Evolutionary conservation across 768 basidiomycete species (phyloP), one percentile per base, ranked within the genome.

Genomic region (Brasilioporus rufonigricans): DNA sequence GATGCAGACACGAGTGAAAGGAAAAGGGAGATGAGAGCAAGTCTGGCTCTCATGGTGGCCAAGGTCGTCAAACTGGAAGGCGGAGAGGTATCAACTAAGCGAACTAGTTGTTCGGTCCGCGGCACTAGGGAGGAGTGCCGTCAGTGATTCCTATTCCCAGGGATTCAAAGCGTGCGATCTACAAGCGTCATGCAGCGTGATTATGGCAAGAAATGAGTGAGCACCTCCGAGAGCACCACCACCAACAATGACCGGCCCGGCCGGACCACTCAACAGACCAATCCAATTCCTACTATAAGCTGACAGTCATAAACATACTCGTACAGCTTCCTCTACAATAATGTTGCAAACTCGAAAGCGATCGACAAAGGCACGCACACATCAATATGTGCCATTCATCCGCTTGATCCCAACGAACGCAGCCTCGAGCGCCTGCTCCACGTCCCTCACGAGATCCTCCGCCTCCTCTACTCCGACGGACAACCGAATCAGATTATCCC

Each of bases 401-500:
- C 45, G 60, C 49, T 57, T 53, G 4, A 1, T 16, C 18, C 12
- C 44, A 19, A 48, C 49, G 23, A 53, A 53, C 0, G 61, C 68
- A 11, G 39, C 50, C 45, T 68, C 56, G 26, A 69, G 68, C 18
- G 68, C 68, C 53, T 64, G 64, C 4, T 68, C 66, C 10, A 69
- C 48, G 32, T 69, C 68, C 9, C 57, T 50, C 31, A 94, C 72
- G 44, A 98, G 66, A 74, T 98, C 96, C 21, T 89, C 87, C 14
- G 68, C 76, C 48, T 98, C 95, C 72, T 98, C 96, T 14, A 96
- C 80, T 3, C 95, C 95, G 1, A 95, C 90, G 33, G 85, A 88
- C 59, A 98, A 69, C 18, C 95, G 76, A 3, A 97, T 75, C 55
- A 96, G 69, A 57, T 87, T 82, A 19, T 86, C 86, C 5, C 82